Evolutionary conservation across 805 yeast genomes (phyloP), one percentile per base, ranked within the genome.

Genomic region (Ogataea nitratoaversa): DNA sequence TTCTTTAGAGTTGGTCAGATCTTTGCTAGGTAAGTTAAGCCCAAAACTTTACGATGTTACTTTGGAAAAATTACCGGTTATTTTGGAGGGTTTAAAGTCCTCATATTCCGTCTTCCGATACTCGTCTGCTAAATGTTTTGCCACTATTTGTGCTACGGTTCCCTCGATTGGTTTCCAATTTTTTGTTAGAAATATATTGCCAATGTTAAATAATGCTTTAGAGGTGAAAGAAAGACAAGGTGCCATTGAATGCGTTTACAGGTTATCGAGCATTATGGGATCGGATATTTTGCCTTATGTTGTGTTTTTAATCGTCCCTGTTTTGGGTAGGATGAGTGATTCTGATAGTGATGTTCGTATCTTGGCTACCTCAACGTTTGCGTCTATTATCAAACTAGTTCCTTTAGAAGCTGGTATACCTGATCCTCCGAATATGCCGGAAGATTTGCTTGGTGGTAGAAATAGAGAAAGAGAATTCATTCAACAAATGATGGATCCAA

Each of bases 361-460:
- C 14, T 65, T 95, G 40, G 95, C 99, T 0, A 91, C 99, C 0
- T 88, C 96, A 0, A 87, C 99, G 0, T 93, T 93, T 72, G 99
- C 99, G 0, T 82, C 95, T 0, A 87, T 93, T 42, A 91, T 93
- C 51, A 93, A 91, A 60, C 68, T 93, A 47, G 98, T 93, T 17
- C 99, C 99, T 5, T 72, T 93, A 43, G 99, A 93, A 66, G 95
- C 95, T 7, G 99, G 98, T 59, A 90, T 93, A 28, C 89, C 95
- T 1, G 96, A 93, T 61, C 98, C 98, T 2, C 81, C 77, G 37
- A 95, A 89, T 45, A 79, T 93, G 81, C 95, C 98, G 1, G 70
- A 71, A 41, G 88, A 85, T 34, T 68, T 93, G 36, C 68, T 93
- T 44, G 85, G 72, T 49, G 97, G 96, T 8, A 84, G 97, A 60